Evolutionary conservation across 805 yeast species (phyloP), one percentile per base, ranked within the genome.

Genomic region (Priceomyces carsonii): DNA sequence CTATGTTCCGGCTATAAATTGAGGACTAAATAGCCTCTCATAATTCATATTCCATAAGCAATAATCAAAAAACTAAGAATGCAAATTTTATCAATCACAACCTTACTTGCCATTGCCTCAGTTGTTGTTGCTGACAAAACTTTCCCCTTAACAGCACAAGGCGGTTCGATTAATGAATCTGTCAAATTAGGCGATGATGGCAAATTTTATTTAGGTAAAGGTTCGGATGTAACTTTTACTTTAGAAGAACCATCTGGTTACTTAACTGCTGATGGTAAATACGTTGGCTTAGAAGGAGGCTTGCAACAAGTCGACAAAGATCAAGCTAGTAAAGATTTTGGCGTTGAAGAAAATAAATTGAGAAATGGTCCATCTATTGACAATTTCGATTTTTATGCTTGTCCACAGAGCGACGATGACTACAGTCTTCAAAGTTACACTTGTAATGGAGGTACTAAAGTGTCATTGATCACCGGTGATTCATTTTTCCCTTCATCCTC

Each of bases 181-280:
- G 60, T 59, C 26, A 42, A 47, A 20, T n/a, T n/a, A n/a, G 25
- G 34, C 22, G 28, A 26, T 29, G 43, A 32, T 31, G 29, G 45
- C 36, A 41, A 41, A 13, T 41, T 55, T 14, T 46, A 40, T 15
- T 40, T 50, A 32, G 29, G 35, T 6, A 42, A 33, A 18, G 55
- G 51, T 30, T 19, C 25, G 6, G 34, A 51, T 32, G 54, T 48
- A 19, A 26, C 45, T 24, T 52, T 55, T 42, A 30, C 32, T 34
- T 60, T 62, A 47, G 39, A 45, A 29, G 59, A 57, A 33, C 66
- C 68, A 22, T 40, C 52, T 32, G 67, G 67, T 8, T 59, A 44
- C 48, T 40, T 53, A 15, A 26, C 40, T n/a, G 47, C 47, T 33
- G 43, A 38, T 25, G 62, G 55, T 26, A 24, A 47, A 25, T 45